Evolutionary conservation across 2,329 filamentous ascomycete genomes (phyloP).

Genomic region (Aspergillus neotritici): DNA sequence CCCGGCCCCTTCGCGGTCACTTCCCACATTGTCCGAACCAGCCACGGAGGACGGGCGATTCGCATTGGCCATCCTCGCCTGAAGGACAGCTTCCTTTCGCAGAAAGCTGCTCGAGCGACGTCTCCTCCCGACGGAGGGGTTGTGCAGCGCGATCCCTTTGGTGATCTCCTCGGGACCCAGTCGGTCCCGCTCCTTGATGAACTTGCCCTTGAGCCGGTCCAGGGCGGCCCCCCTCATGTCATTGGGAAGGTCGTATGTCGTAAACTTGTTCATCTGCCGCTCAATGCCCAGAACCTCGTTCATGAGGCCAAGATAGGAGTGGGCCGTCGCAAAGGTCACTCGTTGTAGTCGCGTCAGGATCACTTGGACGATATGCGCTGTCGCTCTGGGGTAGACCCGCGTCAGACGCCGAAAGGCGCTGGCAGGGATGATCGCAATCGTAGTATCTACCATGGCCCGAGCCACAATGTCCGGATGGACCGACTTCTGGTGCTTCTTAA

Average conservation of each 20-base stretch:
- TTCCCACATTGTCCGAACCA: conserved; percentile 17
- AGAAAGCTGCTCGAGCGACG: conserved; percentile 68
- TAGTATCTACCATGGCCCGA: conserved; percentile 92
- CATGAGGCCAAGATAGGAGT: conserved; percentile 87
- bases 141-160: conserved; percentile 94
- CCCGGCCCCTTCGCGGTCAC: conserved; percentile 36
- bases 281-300: conserved; percentile 90
- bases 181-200: conserved; percentile 74
- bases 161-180: conserved; percentile 72
- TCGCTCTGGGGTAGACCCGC: conserved; percentile 89
- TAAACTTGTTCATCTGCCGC: conserved; percentile 88
- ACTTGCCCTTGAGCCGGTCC: conserved; percentile 85
- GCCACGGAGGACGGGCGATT: conserved; percentile 18
- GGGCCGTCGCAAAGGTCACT: conserved; percentile 89
- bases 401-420: conserved; percentile 92
- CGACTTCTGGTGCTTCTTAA: conserved; percentile 53
- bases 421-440: conserved; percentile 95
- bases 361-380: conserved; percentile 94
- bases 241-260: conserved; percentile 84
- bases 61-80: conserved; percentile 54
- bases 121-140: conserved; percentile 60
- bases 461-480: conserved; percentile 96
- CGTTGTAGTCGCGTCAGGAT: conserved; percentile 91
- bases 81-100: conserved; percentile 71
- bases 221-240: conserved; percentile 78